Base-by-base conservation (phyloP, 371 early-diverging fungal genomes). In the Rhizoclosmatium hyalinum region DNA sequence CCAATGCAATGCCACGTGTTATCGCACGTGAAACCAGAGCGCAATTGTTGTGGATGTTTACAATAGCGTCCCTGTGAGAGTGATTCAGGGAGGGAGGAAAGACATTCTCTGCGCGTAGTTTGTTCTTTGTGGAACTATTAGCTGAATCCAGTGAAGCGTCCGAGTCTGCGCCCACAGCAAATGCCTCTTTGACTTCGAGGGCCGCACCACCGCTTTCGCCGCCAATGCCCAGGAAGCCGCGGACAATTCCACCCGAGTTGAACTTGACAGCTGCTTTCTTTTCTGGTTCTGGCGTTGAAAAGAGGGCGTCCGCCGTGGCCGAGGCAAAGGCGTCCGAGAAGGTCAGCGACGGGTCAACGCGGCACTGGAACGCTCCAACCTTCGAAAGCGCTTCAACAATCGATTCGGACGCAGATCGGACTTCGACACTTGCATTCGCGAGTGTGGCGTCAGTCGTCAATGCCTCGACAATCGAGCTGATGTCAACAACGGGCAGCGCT, bases 151-250 rank as follows among this genome's bases (percentile, higher is more conserved):
- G 24, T 24, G 24, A 24, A 24, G 24, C 24, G 24, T 24, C 24
- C 24, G 24, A 24, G 24, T 24, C 24, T 45, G 81, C 84, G 0
- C 89, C 89, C 70, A 87, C 88, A 12, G 82, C 79, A 62, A 89
- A 88, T 0, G 84, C 89, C 65, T 88, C 86, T 75, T 89, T 89
- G 32, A 84, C 77, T 75, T 89, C 89, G 50, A 80, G 75, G 6
- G 82, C 82, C 3, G 80, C 39, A 1, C 85, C 84, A 3, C 89
- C 89, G n/a, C 86, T 85, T 61, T 89, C 89, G 5, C 77, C 83
- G 2, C 89, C 89, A 17, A 80, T 63, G 5, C 77, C 78, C 32
- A 80, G 65, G 55, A 84, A 88, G 1, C 88, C 88, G 8, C 88
- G 79, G 1, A 85, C 84, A 62, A 87, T 85, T 6, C 88, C 88